Evolutionary conservation across 2,329 filamentous ascomycete genomes (phyloP).

Genomic region (Simplicillium sp.): DNA sequence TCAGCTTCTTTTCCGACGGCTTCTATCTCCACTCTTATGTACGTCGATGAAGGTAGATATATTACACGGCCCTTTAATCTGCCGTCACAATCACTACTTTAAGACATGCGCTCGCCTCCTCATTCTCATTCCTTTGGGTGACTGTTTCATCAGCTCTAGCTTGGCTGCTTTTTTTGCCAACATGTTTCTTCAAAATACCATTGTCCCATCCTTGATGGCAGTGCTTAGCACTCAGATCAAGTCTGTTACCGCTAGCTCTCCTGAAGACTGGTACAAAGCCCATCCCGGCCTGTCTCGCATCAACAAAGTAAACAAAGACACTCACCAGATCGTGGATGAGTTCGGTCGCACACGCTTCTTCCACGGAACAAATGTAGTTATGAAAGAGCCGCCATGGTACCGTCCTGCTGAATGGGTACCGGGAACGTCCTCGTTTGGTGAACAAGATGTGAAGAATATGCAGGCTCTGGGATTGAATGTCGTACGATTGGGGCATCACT

Average conservation of each 20-base stretch:
- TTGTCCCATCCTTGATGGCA: no score
- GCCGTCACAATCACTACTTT: no score
- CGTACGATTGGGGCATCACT: slow-evolving; percentile 10
- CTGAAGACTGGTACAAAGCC: slow-evolving; percentile 8
- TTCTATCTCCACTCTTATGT: no score
- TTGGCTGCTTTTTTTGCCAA: no score
- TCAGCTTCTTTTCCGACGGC: no score
- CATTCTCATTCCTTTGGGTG: no score
- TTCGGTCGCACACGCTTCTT: slow-evolving; percentile 11
- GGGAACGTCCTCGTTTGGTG: slow-evolving; percentile 9
- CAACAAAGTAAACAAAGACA: slow-evolving; percentile 8
- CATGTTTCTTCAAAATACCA: no score
- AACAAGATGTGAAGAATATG: slow-evolving; percentile 9
- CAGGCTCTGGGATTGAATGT: slow-evolving; percentile 10
- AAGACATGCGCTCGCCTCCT: no score
- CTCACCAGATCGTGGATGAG: slow-evolving; percentile 10
- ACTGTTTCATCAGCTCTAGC: no score
- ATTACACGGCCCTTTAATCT: no score
- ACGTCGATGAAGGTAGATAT: no score
- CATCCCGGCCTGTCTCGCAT: slow-evolving; percentile 9
- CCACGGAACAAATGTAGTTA: slow-evolving; percentile 12
- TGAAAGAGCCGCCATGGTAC: slow-evolving; percentile 11
- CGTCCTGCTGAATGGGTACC: slow-evolving; percentile 9
- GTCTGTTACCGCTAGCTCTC: slow-evolving; percentile 2
- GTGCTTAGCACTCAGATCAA: neutral